Conservation (phyloP, 345 rosid species). For the Eucalyptus regnans region DNA sequence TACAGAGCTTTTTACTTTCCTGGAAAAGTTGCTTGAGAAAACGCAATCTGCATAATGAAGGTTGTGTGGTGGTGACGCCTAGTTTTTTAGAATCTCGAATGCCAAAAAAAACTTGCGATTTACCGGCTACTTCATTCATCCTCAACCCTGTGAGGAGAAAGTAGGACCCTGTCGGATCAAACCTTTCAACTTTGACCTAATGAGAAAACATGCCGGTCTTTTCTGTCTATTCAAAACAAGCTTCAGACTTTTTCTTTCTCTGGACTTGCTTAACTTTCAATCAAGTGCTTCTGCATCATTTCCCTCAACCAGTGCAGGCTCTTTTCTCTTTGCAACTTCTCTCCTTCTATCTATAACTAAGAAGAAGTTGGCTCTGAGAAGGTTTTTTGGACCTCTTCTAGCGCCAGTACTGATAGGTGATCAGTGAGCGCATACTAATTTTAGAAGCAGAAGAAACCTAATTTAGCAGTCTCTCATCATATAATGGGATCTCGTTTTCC, state of each 20-base stretch:
- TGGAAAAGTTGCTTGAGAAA: neutral
- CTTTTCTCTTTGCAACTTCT: neutral
- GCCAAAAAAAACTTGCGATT: neutral
- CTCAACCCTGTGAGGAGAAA: neutral
- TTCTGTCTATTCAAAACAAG: neutral
- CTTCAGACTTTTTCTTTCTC: neutral
- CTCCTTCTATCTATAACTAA: neutral
- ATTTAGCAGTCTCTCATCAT: neutral
- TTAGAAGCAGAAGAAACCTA: neutral
- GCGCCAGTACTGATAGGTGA: neutral
- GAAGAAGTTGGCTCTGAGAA: neutral
- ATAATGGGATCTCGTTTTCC: neutral
- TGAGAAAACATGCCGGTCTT: neutral
- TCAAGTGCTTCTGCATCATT: neutral
- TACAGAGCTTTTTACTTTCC: neutral
- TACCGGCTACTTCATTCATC: neutral
- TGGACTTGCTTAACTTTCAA: neutral
- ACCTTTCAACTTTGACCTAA: neutral
- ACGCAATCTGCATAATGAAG: neutral
- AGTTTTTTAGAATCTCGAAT: neutral
- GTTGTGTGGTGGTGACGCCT: neutral
- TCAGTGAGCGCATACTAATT: neutral
- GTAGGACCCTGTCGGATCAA: neutral
- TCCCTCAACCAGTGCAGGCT: neutral
- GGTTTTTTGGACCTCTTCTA: neutral